Percentiles rank a stretch among this genome's conserved stretches.
phyloP scores from a whole-genome alignment of 2,329 filamentous ascomycete genomes.

The Microdochium trichocladiopsis region DNA sequence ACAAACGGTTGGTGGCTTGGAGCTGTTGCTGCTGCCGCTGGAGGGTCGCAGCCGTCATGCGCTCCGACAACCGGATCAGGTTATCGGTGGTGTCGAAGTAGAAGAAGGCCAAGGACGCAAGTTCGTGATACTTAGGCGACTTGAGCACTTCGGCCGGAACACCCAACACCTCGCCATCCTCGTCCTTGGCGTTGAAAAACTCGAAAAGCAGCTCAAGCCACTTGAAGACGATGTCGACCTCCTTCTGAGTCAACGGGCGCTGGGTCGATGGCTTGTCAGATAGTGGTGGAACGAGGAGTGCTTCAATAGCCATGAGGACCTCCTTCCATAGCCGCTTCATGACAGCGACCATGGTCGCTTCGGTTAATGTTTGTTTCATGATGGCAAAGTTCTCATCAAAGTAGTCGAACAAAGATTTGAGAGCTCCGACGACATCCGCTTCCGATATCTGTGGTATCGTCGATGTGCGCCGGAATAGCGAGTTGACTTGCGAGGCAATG shows the following conservation, averaged over 20 bases:
- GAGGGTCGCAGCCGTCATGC: conserved; percentile 85
- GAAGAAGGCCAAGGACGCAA: conserved; percentile 96
- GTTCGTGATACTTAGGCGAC: conserved; percentile 96
- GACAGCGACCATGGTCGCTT: conserved; percentile 94
- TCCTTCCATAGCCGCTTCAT: conserved; percentile 99
- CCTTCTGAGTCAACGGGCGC: conserved; percentile 73
- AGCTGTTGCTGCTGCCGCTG: conserved; percentile 67
- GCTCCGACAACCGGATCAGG: conserved; percentile 88
- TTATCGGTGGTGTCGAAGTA: conserved; percentile 92
- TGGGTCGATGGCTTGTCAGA: conserved; percentile 92
- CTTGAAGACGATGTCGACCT: conserved; percentile 89
- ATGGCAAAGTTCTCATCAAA: conserved; percentile 99
- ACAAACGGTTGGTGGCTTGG: conserved; percentile 55
- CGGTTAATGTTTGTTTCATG: conserved; percentile 94
- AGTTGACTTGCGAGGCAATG: conserved; percentile 47
- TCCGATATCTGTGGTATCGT: conserved; percentile 53
- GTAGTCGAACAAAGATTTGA: conserved; percentile 83
- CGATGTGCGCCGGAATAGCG: conserved; percentile 36
- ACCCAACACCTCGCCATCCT: conserved; percentile 75
- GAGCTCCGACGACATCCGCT: conserved; percentile 69
- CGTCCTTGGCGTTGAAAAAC: conserved; percentile 92
- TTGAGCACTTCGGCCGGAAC: conserved; percentile 89
- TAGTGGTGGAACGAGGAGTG: conserved; percentile 81
- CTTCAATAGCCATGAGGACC: conserved; percentile 85
- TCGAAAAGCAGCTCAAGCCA: conserved; percentile 88